phyloP scores from a whole-genome alignment of 1,139 yeast genomes.

The Candida sp. region DNA sequence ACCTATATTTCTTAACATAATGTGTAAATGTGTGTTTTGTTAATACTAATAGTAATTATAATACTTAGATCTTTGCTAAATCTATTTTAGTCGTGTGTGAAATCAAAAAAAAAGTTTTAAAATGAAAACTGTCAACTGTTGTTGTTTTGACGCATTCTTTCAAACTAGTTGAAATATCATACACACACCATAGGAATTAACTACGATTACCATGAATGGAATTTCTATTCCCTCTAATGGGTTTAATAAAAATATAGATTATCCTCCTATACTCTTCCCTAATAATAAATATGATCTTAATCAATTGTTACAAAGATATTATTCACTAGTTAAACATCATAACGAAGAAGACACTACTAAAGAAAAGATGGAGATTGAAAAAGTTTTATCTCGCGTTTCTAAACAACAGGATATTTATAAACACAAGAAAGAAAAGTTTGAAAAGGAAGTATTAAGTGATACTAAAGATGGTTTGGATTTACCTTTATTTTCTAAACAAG shows the following conservation, averaged over 20 bases:
- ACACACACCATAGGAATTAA: no score
- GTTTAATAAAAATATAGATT: background rate
- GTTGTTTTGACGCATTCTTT: no score
- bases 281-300: constrained; percentile 27
- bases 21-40: no score
- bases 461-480: constrained; percentile 8
- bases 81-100: no score
- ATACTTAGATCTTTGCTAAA: no score
- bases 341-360: constrained; percentile 8
- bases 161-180: no score
- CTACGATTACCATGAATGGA: constrained; percentile 13
- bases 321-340: constrained; percentile 10
- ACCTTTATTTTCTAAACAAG: constrained; percentile 58
- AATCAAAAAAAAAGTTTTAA: no score
- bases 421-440: constrained; percentile 22
- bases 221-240: constrained; percentile 4
- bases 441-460: constrained; percentile 11
- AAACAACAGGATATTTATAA: constrained; percentile 23
- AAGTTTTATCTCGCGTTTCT: constrained; percentile 26
- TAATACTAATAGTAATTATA: no score
- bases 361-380: constrained; percentile 27
- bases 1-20: constrained; percentile 3
- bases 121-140: no score
- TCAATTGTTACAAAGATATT: constrained; percentile 29
- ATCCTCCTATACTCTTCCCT: constrained; percentile 17